Conservation (phyloP, 1,139 yeast species). For the Geotrichum europaeum region DNA sequence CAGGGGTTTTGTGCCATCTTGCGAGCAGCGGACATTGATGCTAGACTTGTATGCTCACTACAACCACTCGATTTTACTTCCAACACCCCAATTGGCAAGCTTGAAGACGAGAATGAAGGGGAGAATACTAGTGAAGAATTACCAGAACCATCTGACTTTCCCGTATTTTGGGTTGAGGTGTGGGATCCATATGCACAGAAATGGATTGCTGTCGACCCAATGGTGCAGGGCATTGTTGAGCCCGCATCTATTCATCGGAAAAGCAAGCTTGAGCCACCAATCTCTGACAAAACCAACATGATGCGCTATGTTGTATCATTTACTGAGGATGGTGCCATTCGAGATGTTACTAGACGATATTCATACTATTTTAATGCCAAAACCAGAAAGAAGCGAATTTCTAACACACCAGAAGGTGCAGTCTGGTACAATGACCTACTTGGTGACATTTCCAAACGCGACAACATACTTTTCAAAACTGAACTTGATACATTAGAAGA, state of each 20-base stretch:
- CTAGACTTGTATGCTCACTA: constrained; percentile 70
- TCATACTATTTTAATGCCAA: constrained; percentile 65
- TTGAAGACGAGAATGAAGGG: constrained; percentile 16
- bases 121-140: constrained; percentile 8
- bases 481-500: constrained; percentile 63
- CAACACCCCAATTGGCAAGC: constrained; percentile 26
- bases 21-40: constrained; percentile 63
- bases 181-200: constrained; percentile 69
- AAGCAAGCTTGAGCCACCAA: constrained; percentile 73
- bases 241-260: constrained; percentile 46
- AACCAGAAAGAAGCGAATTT: constrained; percentile 65
- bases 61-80: constrained; percentile 86
- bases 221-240: constrained; percentile 59
- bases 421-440: constrained; percentile 51
- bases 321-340: constrained; percentile 56
- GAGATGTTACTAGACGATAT: constrained; percentile 85
- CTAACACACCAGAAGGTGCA: constrained; percentile 46
- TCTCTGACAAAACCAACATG: constrained; percentile 51
- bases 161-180: constrained; percentile 90
- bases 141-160: constrained; percentile 42
- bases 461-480: background rate
- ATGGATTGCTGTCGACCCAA: constrained; percentile 87
- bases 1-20: constrained; percentile 81
- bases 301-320: constrained; percentile 72
- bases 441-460: constrained; percentile 25